phyloP scores from a whole-genome alignment of 2,329 filamentous ascomycete species.

The Ophiostoma ulmi region DNA sequence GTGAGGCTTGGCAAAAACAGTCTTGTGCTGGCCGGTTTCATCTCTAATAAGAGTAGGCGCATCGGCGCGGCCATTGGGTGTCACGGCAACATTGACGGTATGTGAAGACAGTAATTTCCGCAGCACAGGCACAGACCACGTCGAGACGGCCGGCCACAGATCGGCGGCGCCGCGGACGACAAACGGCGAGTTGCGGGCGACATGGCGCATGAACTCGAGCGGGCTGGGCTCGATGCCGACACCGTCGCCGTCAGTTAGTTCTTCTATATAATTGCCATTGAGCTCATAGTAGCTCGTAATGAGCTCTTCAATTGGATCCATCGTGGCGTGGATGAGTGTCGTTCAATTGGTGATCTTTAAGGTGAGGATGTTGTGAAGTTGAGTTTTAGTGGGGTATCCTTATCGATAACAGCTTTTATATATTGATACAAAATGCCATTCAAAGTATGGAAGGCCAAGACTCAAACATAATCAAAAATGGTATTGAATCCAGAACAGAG shows the following conservation, averaged over 20 bases:
- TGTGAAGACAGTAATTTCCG: constrained; percentile 49
- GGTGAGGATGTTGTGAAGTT: neutral
- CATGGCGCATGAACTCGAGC: constrained; percentile 74
- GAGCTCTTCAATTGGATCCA: constrained; percentile 48
- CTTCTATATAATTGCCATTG: constrained; percentile 56
- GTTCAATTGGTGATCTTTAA: neutral
- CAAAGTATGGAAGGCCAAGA: neutral
- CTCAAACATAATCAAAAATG: neutral
- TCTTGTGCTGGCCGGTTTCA: constrained; percentile 30
- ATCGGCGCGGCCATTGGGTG: constrained; percentile 61
- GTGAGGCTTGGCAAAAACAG: constrained; percentile 65
- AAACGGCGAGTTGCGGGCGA: constrained; percentile 69
- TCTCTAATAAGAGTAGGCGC: constrained; percentile 44
- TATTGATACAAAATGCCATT: too few species aligned
- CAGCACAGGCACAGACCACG: constrained; percentile 61
- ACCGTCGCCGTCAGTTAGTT: constrained; percentile 41
- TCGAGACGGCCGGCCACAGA: constrained; percentile 57
- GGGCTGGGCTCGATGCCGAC: constrained; percentile 55
- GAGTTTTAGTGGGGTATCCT: neutral
- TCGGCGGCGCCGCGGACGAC: constrained; percentile 59
- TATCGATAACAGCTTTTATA: neutral
- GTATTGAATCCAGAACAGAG: neutral
- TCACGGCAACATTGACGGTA: constrained; percentile 69
- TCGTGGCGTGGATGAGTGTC: neutral
- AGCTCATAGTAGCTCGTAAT: constrained; percentile 69